Base-by-base conservation (phyloP, 768 basidiomycete genomes). In the Lactarius tabidus region DNA sequence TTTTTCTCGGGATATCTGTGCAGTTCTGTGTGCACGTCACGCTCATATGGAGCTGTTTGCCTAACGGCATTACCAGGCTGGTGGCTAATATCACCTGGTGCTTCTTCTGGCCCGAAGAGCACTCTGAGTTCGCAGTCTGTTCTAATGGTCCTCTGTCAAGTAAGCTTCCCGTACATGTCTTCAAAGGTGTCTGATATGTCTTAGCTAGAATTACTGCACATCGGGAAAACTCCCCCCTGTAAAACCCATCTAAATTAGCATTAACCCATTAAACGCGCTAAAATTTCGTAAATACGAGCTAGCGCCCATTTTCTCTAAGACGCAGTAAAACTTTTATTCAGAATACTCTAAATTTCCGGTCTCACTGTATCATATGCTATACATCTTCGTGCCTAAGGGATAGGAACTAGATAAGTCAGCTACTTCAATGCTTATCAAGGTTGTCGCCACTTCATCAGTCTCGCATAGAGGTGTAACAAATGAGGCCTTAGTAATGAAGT, bases 71-170 rank as follows among this genome's bases (percentile, higher is more conserved):
- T 35, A 60, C 23, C 59, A 91, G 90, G 70, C 79, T 93, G 36
- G 80, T 90, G 65, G 90, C 91, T 57, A 94, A 94, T 75, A 91
- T 93, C 60, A 88, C 89, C 29, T 82, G 92, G 71, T 94, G 92
- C 75, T 94, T 93, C 80, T 94, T 93, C 77, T 94, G 92, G 92
- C 77, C 94, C 39, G 92, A 92, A 62, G 79, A 87, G 43, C 89
- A 72, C 59, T 94, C 91, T 74, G 92, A 93, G 77, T 75, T 82
- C 54, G 10, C 92, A 94, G 75, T 91, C 90, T 18, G 75, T 93
- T 62, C 78, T 94, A 58, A 91, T 94, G 92, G 92, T 94, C 66
- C 67, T 88, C 53, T 85, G 91, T 18, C 92, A 94, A 78, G 91
- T 90, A 71, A 59, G 81, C 71, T 43, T 31, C 55, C 2, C 59